Evolutionary conservation across 2,329 filamentous ascomycete genomes (phyloP).

Genomic region (Corinectria fuckeliana): DNA sequence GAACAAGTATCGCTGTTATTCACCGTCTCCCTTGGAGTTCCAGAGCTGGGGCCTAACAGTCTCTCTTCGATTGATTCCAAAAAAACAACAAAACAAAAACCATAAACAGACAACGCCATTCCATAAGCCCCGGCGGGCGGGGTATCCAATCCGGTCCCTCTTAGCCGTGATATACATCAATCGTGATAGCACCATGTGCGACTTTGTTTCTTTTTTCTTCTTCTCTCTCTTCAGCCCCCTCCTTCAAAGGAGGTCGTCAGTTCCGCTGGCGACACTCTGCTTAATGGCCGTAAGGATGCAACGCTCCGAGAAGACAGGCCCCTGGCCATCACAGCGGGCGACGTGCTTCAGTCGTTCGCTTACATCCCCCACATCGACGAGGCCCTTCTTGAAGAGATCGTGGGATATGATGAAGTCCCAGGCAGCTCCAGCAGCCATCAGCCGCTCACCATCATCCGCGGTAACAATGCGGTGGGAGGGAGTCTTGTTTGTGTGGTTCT

Average conservation of each 20-base stretch:
- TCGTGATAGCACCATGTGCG: slow-evolving; percentile 29
- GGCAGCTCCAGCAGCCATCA: slow-evolving; percentile 78
- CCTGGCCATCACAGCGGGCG: slow-evolving; percentile 84
- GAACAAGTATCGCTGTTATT: background rate
- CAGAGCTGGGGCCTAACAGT: background rate
- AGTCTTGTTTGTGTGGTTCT: slow-evolving; percentile 66
- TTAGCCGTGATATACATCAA: slow-evolving; percentile 35
- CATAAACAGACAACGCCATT: slow-evolving; percentile 36
- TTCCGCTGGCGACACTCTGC: slow-evolving; percentile 76
- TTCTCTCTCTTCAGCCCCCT: background rate
- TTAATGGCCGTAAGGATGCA: slow-evolving; percentile 77
- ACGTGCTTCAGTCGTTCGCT: slow-evolving; percentile 77
- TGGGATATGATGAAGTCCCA: slow-evolving; percentile 92
- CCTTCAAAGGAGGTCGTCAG: slow-evolving; percentile 71
- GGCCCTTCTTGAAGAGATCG: slow-evolving; percentile 75
- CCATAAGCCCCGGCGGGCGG: slow-evolving; percentile 37
- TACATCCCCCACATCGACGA: slow-evolving; percentile 82
- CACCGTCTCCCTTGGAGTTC: background rate
- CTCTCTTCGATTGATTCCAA: slow-evolving; percentile 6
- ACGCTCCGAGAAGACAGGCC: slow-evolving; percentile 84
- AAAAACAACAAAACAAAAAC: slow-evolving; percentile 22
- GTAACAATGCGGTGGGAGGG: slow-evolving; percentile 73
- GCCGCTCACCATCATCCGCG: slow-evolving; percentile 68
- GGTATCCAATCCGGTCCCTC: slow-evolving; percentile 34
- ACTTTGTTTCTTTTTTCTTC: slow-evolving; percentile 15